Conservation (phyloP, 2,329 filamentous ascomycete genomes). For the Pyrenophora teres region DNA sequence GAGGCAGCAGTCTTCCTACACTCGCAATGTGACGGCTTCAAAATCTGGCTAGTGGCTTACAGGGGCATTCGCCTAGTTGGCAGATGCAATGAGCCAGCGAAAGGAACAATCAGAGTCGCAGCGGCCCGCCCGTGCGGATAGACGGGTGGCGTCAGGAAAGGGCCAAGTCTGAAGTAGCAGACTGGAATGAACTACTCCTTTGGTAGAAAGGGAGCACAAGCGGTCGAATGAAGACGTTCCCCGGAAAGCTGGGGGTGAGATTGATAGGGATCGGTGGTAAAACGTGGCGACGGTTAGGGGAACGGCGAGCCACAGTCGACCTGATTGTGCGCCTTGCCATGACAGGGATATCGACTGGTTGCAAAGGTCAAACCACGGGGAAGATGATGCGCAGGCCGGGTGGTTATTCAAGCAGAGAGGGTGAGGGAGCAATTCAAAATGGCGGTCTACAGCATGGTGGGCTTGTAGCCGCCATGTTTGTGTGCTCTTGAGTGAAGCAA, state of each 20-base stretch:
- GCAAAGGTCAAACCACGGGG: conserved; percentile 19
- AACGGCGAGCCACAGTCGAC: conserved; percentile 18
- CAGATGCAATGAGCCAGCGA: conserved; percentile 28
- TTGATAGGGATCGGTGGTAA: conserved; percentile 19
- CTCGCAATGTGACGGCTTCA: conserved; percentile 3
- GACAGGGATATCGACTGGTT: conserved; percentile 20
- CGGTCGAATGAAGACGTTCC: conserved; percentile 20
- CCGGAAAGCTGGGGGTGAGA: conserved; percentile 17
- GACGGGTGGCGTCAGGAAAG: conserved; percentile 36
- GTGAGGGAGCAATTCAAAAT: conserved; percentile 24
- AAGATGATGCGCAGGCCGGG: conserved; percentile 18
- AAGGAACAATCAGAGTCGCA: conserved; percentile 37
- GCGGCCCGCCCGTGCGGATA: conserved; percentile 45
- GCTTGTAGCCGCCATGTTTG: conserved; percentile 14
- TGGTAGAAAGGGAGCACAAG: conserved; percentile 25
- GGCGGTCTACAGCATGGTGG: conserved; percentile 30
- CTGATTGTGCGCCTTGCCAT: conserved; percentile 22
- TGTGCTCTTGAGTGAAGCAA: conserved; percentile 30
- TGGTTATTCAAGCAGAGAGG: conserved; percentile 8
- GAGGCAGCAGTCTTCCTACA: conserved; percentile 9
- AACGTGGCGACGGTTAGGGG: conserved; percentile 35
- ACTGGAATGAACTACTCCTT: conserved; percentile 35
- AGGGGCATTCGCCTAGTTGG: conserved; percentile 30
- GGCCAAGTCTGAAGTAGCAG: conserved; percentile 25
- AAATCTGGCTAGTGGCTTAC: conserved; percentile 19